A percentile compares a stretch with the other conserved stretches of the same genome.
phyloP scores from a whole-genome alignment of 2,329 filamentous ascomycete genomes.

The Penicillium glabrum region DNA sequence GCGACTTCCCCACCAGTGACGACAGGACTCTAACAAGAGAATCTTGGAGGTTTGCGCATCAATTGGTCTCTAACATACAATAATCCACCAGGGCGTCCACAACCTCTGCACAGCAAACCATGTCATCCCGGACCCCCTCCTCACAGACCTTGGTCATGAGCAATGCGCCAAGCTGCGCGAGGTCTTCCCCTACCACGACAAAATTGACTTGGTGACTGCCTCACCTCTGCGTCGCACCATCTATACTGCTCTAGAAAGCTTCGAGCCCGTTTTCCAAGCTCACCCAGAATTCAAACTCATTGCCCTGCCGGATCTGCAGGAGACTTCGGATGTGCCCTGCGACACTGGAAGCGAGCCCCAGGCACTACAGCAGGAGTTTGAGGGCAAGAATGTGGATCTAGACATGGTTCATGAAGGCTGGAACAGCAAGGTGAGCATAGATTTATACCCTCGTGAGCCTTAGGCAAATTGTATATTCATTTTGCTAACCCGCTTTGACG shows the following conservation, averaged over 20 bases:
- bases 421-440: conserved; percentile 62
- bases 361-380: conserved; percentile 62
- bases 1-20: background rate
- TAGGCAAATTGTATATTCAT: background rate
- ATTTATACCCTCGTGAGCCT: background rate
- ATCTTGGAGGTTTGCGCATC: background rate
- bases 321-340: conserved; percentile 71
- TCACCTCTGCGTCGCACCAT: conserved; percentile 81
- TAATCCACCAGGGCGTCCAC: conserved; percentile 66
- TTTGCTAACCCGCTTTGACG: background rate
- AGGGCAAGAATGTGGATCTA: conserved; percentile 62
- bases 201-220: conserved; percentile 69
- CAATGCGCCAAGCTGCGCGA: conserved; percentile 68
- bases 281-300: conserved; percentile 55
- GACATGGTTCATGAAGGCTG: conserved; percentile 63
- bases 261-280: conserved; percentile 56
- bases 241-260: conserved; percentile 71
- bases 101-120: conserved; percentile 73
- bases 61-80: conserved; percentile 8
- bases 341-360: conserved; percentile 67
- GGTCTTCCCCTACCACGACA: conserved; percentile 64
- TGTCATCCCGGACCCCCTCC: conserved; percentile 69
- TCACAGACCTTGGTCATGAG: conserved; percentile 72
- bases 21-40: background rate
- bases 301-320: conserved; percentile 74